Evolutionary conservation across 1,284 basidiomycete species (phyloP), one percentile per base, ranked within the genome.

Genomic region (Cutaneotrichosporon sp.): DNA sequence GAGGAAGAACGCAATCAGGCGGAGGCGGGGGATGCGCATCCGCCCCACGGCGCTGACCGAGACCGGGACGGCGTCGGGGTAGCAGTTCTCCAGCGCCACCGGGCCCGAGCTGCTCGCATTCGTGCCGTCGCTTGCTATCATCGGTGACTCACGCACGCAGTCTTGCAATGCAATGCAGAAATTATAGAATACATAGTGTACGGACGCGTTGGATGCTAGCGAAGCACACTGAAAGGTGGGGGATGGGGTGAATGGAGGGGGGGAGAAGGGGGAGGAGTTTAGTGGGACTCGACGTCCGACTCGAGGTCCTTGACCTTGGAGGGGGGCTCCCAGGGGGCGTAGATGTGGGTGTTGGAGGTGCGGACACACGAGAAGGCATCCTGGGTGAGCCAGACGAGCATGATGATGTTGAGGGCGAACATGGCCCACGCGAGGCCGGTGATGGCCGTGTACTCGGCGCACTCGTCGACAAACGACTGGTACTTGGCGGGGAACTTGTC

Each of bases 391-490:
- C 43, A 74, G 69, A 77, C 71, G 59, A 77, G 60, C 36, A 67
- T 73, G 27, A 72, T 60, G 57, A 67, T 62, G 47, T 66, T 52
- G 46, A 77, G 69, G 29, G 62, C 74, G 67, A 77, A 77, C 64
- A 77, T 64, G 51, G 73, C 65, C 75, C 75, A 77, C 50, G 73
- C 61, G 43, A 77, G 68, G 61, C 70, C 74, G 50, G 62, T 61
- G 47, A 75, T 74, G 52, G 71, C 70, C 29, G 69, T 72, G n/a
- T n/a, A n/a, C n/a, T n/a, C n/a, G n/a, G n/a, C n/a, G 63, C 75
- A 77, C 50, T 73, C 61, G 47, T 29, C 9, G 36, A 69, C 56
- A 61, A 67, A 74, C 10, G 69, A 68, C 25, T 57, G 63, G 61
- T 62, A 77, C 31, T 65, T 57, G 3, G 42, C 59, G 9, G 72